Evolutionary conservation across 495 filamentous ascomycete species (phyloP), one percentile per base, ranked within the genome.

Genomic region (Pyronema domesticum): DNA sequence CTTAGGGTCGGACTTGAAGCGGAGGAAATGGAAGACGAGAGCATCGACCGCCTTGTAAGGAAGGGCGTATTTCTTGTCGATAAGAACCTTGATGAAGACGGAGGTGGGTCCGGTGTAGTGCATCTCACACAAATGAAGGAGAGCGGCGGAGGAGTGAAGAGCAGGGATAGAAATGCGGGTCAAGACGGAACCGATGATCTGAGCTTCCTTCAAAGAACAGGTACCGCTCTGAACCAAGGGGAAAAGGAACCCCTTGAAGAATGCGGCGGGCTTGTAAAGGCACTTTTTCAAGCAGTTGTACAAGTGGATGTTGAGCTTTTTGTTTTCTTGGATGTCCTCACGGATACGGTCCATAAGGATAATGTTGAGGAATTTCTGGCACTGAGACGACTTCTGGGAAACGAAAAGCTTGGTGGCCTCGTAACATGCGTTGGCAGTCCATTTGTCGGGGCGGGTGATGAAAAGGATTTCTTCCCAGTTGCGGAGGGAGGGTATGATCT

Each of bases 21-120:
- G 81, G 58, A 95, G 68, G 67, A 95, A 98, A 69, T 96, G 89
- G 70, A 95, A 96, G 13, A 96, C 93, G 6, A 96, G 72, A 18
- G 87, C 81, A 60, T 98, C 91, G 15, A 98, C 80, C 19, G 93
- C 89, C 68, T 94, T 88, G 71, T 83, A 94, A 34, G 91, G 91
- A 17, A 98, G 74, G 1, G 91, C 91, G 60, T 99, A 96, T 62
- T 87, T 86, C 76, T 99, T 99, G 70, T 96, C 89, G 9, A 99
- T 71, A 51, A 99, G 78, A 14, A 82, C 78, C 56, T 83, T 82
- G 66, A 99, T 93, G 71, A 96, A 89, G 43, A 89, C 81, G 67
- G 94, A 94, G 18, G 88, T 88, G 8, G 91, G 80, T 19, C 82
- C 79, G 51, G 88, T 80, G 61, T 80, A 80, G 62, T 94, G 89